phyloP scores from a whole-genome alignment of 2,329 filamentous ascomycete genomes.

The Cladosporium sp. region DNA sequence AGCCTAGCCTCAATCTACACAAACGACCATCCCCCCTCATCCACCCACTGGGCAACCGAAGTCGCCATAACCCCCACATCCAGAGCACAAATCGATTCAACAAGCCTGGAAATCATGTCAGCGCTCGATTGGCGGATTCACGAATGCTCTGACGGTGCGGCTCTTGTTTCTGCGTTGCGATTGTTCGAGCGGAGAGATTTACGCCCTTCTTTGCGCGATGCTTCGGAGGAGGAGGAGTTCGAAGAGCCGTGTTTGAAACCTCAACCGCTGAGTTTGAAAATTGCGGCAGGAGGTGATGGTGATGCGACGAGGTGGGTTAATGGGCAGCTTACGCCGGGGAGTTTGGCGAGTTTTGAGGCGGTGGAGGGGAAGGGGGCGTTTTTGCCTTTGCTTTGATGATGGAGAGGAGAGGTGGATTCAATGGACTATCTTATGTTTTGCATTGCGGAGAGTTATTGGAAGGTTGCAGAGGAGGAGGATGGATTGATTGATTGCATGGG shows the following conservation, averaged over 20 bases:
- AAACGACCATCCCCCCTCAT: slow-evolving; percentile 21
- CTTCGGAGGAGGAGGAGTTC: too few relatives aligned
- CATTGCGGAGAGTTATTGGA: neutral
- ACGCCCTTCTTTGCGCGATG: neutral
- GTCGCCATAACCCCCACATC: slow-evolving; percentile 20
- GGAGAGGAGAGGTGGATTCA: neutral
- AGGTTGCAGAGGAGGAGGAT: too few relatives aligned
- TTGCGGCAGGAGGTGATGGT: neutral
- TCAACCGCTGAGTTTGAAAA: neutral
- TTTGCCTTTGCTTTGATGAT: slow-evolving; percentile 4
- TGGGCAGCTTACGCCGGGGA: slow-evolving; percentile 13
- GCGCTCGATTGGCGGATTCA: slow-evolving; percentile 26
- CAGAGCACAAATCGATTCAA: slow-evolving; percentile 17
- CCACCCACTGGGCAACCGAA: slow-evolving; percentile 22
- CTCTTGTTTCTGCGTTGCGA: slow-evolving; percentile 14
- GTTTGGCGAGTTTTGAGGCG: neutral
- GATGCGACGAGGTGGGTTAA: slow-evolving; percentile 9
- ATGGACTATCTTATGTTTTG: neutral
- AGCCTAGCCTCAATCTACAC: slow-evolving; percentile 26
- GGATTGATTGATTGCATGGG: too few relatives aligned
- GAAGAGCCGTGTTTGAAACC: slow-evolving; percentile 6
- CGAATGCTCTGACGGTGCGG: slow-evolving; percentile 14
- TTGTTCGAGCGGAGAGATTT: slow-evolving; percentile 3
- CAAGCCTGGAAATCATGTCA: slow-evolving; percentile 19
- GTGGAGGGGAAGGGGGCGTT: neutral